Evolutionary conservation across 2,329 filamentous ascomycete genomes (phyloP).

Genomic region (Laburnicola sp.): DNA sequence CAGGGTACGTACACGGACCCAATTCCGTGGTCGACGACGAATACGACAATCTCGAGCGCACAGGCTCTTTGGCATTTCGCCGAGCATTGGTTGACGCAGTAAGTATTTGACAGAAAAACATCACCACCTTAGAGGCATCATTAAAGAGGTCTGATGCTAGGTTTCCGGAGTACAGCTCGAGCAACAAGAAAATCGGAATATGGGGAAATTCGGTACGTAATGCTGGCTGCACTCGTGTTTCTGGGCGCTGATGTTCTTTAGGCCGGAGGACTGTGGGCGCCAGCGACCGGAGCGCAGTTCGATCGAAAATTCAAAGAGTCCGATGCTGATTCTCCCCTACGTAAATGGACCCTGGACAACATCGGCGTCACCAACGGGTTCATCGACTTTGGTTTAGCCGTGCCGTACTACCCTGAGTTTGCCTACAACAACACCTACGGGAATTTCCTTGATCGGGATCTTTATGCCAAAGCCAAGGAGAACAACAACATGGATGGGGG

Average conservation of each 20-base stretch:
- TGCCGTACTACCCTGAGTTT: constrained; percentile 51
- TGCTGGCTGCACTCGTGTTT: background rate
- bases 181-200: constrained; percentile 3
- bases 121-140: too few relatives aligned
- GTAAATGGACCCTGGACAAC: constrained; percentile 48
- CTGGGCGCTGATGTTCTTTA: background rate
- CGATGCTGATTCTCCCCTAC: constrained; percentile 31
- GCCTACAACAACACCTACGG: constrained; percentile 61
- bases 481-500: constrained; percentile 48
- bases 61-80: constrained; percentile 21
- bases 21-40: background rate
- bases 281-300: background rate
- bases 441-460: constrained; percentile 47
- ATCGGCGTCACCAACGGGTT: constrained; percentile 50
- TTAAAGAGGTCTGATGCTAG: constrained; percentile 22
- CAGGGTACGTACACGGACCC: background rate
- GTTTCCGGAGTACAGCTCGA: constrained; percentile 44
- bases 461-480: constrained; percentile 45
- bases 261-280: background rate
- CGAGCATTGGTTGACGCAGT: constrained; percentile 21
- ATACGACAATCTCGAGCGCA: background rate
- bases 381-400: constrained; percentile 52
- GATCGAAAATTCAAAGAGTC: background rate
- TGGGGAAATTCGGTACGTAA: background rate
- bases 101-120: constrained; percentile 19